phyloP scores from a whole-genome alignment of 441 rosid species.

The Codiaeum variegatum region DNA sequence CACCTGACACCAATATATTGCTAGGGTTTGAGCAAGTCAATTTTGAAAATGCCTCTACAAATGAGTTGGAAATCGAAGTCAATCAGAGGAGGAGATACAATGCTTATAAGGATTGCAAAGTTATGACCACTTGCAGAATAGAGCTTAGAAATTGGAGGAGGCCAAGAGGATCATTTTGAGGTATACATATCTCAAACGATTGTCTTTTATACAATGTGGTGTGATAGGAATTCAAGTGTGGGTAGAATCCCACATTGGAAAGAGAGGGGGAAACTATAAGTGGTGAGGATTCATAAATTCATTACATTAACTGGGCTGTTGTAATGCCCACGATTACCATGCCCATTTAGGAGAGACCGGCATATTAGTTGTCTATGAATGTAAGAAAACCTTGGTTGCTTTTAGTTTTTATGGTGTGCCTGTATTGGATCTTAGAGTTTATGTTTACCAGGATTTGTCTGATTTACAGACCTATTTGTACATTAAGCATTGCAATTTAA shows the following conservation, averaged over 20 bases:
- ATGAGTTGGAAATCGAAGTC: constrained; percentile 24
- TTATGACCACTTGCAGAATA: constrained; percentile 36
- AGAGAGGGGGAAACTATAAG: too few species aligned
- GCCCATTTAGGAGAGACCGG: too few species aligned
- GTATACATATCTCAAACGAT: constrained; percentile 26
- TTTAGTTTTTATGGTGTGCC: neutral
- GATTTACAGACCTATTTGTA: neutral
- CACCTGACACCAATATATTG: too few species aligned
- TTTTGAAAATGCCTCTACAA: constrained; percentile 6
- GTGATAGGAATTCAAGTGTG: too few species aligned
- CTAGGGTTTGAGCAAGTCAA: constrained; percentile 17
- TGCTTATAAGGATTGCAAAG: constrained; percentile 41
- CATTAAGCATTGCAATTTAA: neutral
- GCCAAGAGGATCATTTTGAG: constrained; percentile 50
- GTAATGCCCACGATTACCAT: too few species aligned
- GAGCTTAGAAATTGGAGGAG: constrained; percentile 30
- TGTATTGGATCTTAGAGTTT: neutral
- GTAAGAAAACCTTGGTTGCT: neutral
- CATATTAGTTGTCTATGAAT: neutral
- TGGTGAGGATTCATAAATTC: too few species aligned
- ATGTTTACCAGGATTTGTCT: neutral
- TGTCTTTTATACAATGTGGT: neutral
- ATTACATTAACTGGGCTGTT: too few species aligned
- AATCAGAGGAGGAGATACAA: constrained; percentile 28
- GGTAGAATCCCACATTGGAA: too few species aligned